Evolutionary conservation across 306 rosid species (phyloP).

Genomic region (Adenanthera pavonina): DNA sequence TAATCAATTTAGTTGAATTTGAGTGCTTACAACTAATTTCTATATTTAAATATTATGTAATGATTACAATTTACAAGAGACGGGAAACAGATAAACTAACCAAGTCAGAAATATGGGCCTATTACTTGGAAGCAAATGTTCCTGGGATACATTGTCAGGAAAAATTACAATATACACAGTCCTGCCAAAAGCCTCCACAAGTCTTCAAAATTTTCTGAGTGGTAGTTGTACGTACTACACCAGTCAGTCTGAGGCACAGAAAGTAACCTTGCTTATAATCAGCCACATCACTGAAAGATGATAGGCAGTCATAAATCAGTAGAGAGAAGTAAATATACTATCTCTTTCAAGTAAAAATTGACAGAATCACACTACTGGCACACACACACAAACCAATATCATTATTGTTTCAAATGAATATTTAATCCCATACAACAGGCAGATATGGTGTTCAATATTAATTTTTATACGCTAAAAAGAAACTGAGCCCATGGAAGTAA

Average conservation of each 20-base stretch:
- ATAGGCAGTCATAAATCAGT: slow-evolving; percentile 38
- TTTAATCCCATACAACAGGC: neutral
- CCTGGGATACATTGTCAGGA: slow-evolving; percentile 88
- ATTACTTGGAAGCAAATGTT: slow-evolving; percentile 87
- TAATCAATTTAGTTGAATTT: slow-evolving; percentile 39
- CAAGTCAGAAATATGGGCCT: slow-evolving; percentile 90
- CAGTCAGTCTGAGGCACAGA: slow-evolving; percentile 52
- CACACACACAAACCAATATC: slow-evolving; percentile 20
- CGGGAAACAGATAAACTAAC: slow-evolving; percentile 90
- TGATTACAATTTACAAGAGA: slow-evolving; percentile 74
- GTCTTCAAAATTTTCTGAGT: slow-evolving; percentile 61
- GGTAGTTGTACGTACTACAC: slow-evolving; percentile 64
- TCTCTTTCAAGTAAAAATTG: slow-evolving; percentile 16
- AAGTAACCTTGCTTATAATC: slow-evolving; percentile 49
- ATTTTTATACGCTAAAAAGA: neutral
- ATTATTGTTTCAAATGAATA: neutral
- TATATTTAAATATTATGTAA: slow-evolving; percentile 50
- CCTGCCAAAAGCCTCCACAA: slow-evolving; percentile 92
- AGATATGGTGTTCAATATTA: slow-evolving; percentile 16
- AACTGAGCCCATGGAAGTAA: no score
- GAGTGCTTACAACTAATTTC: slow-evolving; percentile 46
- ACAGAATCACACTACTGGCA: no score
- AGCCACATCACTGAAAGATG: slow-evolving; percentile 57
- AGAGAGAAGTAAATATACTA: slow-evolving; percentile 16
- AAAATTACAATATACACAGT: slow-evolving; percentile 95